Evolutionary conservation across 176 grass and related monocot genomes (phyloP), one percentile per base, ranked within the genome.

Genomic region (Bothriochloa decipiens): DNA sequence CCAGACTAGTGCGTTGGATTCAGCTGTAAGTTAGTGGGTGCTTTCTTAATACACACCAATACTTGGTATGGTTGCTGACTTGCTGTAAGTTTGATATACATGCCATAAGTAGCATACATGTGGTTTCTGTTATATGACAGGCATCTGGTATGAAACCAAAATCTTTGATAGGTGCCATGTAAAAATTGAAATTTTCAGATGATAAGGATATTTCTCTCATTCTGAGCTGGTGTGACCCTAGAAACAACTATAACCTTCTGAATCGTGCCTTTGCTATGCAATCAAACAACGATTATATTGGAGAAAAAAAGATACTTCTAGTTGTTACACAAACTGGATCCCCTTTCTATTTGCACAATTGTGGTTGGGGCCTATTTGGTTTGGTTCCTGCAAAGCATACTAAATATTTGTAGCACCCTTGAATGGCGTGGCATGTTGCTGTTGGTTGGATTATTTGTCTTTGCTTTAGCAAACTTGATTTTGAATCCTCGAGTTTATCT

Each of bases 221-320:
- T 72, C 33, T 36, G 4, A 23, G 8, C 8, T 84, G 45, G 22
- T 39, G 72, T 69, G 76, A 39, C 45, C 57, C 68, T 60, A 84
- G 9, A 61, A 74, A n/a, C 17, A 69, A 32, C 29, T 32, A 32
- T 32, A 32, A 32, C 29, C 29, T 32, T 32, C 2, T 32, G 29
- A 32, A 32, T 32, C 29, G 2, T 32, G 29, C 29, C 29, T 32
- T 32, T 32, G 29, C 2, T 32, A 32, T 32, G 29, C 29, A 32
- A 32, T 32, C 29, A 32, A 32, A 32, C 29, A 32, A 32, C 29
- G 2, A 32, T 32, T 32, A 32, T 32, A 32, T 32, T 32, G 29
- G 29, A 53, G 1, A 52, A 58, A 12, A 3, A 45, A 55, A 68
- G 15, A 39, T 47, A 26, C 3, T 79, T 22, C 15, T 74, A 33